Evolutionary conservation across 2,329 filamentous ascomycete species (phyloP), one percentile per base, ranked within the genome.

Genomic region (Penicillium capsulatum): DNA sequence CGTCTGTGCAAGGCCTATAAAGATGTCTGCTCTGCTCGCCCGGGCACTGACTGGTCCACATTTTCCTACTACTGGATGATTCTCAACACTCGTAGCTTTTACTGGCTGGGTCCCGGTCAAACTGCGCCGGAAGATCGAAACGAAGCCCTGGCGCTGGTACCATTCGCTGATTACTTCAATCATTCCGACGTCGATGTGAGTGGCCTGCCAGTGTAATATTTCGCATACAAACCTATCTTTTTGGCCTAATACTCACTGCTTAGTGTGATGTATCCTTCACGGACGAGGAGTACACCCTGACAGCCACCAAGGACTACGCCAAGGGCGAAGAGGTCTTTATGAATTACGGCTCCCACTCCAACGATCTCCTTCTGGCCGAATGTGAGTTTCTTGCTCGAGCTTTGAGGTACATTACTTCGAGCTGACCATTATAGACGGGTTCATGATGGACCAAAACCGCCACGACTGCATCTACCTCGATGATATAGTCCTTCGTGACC

Each of bases 61-160:
- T 80, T 74, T 48, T 65, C 65, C 4, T 80, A 81, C 55, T 69
- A 72, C 51, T 83, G 79, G 79, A 64, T 79, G 15, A 72, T 80
- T 40, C 72, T 80, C 11, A 79, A 80, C 49, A 80, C 76, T 1
- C 66, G 79, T 48, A 75, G 73, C 17, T 81, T 82, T 53, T 79
- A 76, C 54, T 80, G 75, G 67, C 65, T 75, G 29, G 68, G 61
- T 33, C 64, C 64, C 7, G 70, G 55, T 30, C 58, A 48, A 49
- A 54, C 65, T 17, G 41, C 55, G 3, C 62, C 62, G 1, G 59
- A 63, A 34, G 60, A 68, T 41, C 57, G 57, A 1, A 69, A 71
- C 48, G 68, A 72, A 53, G 64, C 68, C 7, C 68, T 72, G 60
- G 69, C 67, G 5, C 40, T 72, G 42, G 55, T 70, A 42, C 69